Conservation (phyloP, 2,329 filamentous ascomycete genomes). For the Colletotrichum tofieldiae region DNA sequence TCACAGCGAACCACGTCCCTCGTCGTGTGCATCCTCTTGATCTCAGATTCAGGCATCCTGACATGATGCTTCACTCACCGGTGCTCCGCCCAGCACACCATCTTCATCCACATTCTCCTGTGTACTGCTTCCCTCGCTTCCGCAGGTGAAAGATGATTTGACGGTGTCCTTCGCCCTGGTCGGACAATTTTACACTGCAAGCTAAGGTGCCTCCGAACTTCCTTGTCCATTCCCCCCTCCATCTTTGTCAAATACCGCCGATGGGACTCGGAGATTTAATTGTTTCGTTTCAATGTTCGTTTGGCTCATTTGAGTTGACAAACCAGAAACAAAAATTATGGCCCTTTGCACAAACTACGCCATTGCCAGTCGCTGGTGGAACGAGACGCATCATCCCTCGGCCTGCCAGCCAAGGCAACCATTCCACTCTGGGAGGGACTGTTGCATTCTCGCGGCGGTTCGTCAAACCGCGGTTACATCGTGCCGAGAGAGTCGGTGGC, state of each 20-base stretch:
- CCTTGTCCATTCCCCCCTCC: conserved; percentile 3
- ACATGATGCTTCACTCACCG: conserved; percentile 24
- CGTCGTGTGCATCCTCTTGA: conserved; percentile 12
- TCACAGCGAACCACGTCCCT: conserved; percentile 1
- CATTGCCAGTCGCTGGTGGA: neutral
- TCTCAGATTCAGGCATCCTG: conserved; percentile 3
- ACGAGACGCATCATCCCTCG: neutral
- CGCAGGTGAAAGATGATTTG: conserved; percentile 5
- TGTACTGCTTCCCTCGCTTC: conserved; percentile 15
- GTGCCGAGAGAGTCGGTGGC: conserved; percentile 16
- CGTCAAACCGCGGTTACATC: conserved; percentile 36
- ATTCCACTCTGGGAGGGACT: conserved; percentile 7
- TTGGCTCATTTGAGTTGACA: neutral
- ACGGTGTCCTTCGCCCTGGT: neutral
- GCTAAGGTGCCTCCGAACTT: conserved; percentile 10
- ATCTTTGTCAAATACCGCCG: conserved; percentile 21
- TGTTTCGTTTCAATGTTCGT: conserved; percentile 34
- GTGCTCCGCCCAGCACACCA: conserved; percentile 24
- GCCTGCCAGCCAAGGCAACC: conserved; percentile 12
- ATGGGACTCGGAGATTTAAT: conserved; percentile 36
- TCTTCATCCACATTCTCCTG: conserved; percentile 12
- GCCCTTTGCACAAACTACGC: conserved; percentile 2
- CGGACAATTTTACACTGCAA: conserved; percentile 27
- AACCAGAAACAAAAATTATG: neutral
- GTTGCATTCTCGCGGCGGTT: conserved; percentile 24